Base-by-base conservation (phyloP, 2,329 filamentous ascomycete species). In the Colletotrichum kahawae region DNA sequence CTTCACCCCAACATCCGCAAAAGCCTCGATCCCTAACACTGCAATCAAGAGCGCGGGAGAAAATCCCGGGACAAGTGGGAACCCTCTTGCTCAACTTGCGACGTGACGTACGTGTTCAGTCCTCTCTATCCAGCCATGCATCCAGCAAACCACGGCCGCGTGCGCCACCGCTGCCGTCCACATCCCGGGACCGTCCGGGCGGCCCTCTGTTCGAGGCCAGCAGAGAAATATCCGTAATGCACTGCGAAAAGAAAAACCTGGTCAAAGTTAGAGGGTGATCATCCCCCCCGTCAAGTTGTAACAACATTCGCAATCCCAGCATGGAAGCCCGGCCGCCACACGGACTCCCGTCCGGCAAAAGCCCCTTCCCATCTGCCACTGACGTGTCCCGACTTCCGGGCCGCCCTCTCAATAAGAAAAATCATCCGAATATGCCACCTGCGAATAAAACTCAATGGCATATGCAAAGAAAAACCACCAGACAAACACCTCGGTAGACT, bases 61-160 rank as follows among this genome's bases (percentile, higher is more conserved):
- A 21, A 68, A 21, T 14, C 9, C n/a, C 57, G 33, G 18, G 21
- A 13, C 6, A 24, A 12, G 43, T 56, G 66, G 70, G n/a, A 68
- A 56, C 56, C 24, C 29, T 54, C 54, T 31, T 31, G 70, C 48
- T 73, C 54, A 71, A 74, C 67, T 60, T 71, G 67, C 62, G 36
- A 71, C 71, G n/a, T 74, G 54, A 66, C 48, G 54, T 67, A 57
- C 71, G 60, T 62, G 31, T 67, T 34, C 71, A 65, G 43, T 48
- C 43, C 38, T 27, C 38, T 51, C 24, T 33, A 24, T 64, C 21
- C 21, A 21, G 21, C 21, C 21, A 38, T 18, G 54, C 16, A 12
- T 48, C 13, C 38, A 31, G 31, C 14, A 34, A 34, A 54, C 36
- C 64, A 54, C 59, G 10, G 33, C 33, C 59, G n/a, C 13, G 18